A percentile compares a stretch with the other conserved stretches of the same genome.
phyloP scores from a whole-genome alignment of 2,329 filamentous ascomycete species.

The Curvularia eragrostidis region DNA sequence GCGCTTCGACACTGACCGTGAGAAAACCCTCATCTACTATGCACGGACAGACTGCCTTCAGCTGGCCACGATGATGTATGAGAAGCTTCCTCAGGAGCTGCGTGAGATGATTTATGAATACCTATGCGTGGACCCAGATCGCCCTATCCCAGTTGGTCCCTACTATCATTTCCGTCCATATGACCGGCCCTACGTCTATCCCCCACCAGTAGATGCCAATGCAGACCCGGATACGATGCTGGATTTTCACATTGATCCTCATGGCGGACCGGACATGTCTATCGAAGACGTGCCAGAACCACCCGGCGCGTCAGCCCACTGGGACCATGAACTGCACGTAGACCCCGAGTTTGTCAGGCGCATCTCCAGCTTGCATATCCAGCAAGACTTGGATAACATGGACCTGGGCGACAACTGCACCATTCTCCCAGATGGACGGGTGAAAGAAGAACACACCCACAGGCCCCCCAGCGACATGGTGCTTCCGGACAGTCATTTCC shows the following conservation, averaged over 20 bases:
- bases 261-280: neutral
- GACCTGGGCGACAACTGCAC: neutral
- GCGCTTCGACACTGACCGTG: neutral
- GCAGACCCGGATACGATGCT: neutral
- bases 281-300: neutral
- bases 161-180: conserved; percentile 35
- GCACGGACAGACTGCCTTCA: conserved; percentile 23
- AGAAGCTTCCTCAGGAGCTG: conserved; percentile 29
- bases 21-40: conserved; percentile 10
- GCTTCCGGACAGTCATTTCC: conserved; percentile 28
- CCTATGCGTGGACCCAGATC: conserved; percentile 30
- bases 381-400: neutral
- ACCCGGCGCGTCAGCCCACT: neutral
- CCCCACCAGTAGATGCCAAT: neutral
- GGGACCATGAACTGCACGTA: neutral
- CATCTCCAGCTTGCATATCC: neutral
- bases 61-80: conserved; percentile 26
- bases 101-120: conserved; percentile 31
- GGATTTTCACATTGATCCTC: neutral
- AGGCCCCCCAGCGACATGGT: conserved; percentile 26
- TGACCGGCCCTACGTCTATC: neutral
- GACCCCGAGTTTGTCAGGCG: neutral
- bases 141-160: conserved; percentile 29
- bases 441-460: conserved; percentile 28
- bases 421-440: conserved; percentile 26